Conservation (phyloP, 441 rosid species). For the Theobroma grandiflorum region DNA sequence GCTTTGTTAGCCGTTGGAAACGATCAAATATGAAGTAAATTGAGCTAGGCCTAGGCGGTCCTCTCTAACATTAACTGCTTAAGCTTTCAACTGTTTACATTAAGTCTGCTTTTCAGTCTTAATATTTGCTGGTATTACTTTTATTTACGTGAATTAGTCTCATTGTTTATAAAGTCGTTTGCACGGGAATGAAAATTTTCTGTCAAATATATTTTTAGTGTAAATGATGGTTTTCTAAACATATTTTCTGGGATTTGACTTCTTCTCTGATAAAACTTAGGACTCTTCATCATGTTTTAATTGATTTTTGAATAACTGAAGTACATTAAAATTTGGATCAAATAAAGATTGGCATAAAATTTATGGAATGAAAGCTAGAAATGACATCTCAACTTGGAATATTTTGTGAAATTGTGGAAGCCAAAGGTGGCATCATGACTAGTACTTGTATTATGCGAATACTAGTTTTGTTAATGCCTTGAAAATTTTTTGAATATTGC, state of each 20-base stretch:
- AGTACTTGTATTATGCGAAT: neutral
- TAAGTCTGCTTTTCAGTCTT: neutral
- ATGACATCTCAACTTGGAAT: conserved; percentile 1
- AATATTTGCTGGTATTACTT: neutral
- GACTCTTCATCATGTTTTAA: neutral
- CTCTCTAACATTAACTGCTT: neutral
- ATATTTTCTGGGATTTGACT: neutral
- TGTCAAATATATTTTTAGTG: neutral
- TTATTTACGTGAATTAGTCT: neutral
- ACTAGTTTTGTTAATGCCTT: neutral
- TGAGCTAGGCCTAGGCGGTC: neutral
- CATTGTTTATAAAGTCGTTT: neutral
- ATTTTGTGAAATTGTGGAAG: neutral
- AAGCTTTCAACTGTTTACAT: neutral
- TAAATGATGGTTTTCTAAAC: neutral
- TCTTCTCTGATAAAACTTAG: neutral
- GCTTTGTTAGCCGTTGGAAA: neutral
- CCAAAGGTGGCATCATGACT: neutral
- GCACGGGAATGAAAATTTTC: neutral
- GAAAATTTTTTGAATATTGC: neutral
- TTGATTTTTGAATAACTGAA: neutral
- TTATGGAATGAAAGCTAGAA: neutral
- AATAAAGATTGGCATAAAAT: neutral
- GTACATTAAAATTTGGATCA: neutral
- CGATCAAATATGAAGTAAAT: neutral